Conservation (phyloP, 495 filamentous ascomycete species). For the Penicillium crystallinum region DNA sequence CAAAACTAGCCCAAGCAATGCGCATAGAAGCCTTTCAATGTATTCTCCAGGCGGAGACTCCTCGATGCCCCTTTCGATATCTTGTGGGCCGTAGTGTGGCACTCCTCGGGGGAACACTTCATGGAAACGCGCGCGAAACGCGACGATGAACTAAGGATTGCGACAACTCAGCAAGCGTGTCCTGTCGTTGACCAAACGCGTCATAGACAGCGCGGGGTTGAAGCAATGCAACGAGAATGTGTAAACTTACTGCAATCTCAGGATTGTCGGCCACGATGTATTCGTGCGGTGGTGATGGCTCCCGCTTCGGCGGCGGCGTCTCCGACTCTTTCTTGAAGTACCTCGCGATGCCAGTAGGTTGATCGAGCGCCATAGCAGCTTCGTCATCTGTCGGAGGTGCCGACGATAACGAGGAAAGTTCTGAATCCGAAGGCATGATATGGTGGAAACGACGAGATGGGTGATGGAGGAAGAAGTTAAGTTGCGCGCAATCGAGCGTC, state of each 20-base stretch:
- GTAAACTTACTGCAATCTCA: constrained; percentile 73
- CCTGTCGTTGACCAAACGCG: constrained; percentile 25
- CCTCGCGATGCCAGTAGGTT: constrained; percentile 41
- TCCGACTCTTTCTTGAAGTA: constrained; percentile 48
- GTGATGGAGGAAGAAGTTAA: constrained; percentile 23
- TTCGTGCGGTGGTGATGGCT: constrained; percentile 83
- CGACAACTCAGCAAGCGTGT: constrained; percentile 37
- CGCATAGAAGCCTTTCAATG: constrained; percentile 84
- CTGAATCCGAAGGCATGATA: constrained; percentile 53
- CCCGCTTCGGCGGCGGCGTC: constrained; percentile 67
- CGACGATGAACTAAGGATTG: constrained; percentile 80
- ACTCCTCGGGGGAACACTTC: constrained; percentile 83
- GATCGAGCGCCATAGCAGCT: constrained; percentile 36
- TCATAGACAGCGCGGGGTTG: constrained; percentile 18
- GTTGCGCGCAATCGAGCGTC: constrained; percentile 26
- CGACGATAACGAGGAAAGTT: constrained; percentile 55
- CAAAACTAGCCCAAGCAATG: constrained; percentile 76
- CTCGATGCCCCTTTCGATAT: constrained; percentile 80
- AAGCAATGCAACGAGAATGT: not conserved
- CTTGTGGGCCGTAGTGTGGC: constrained; percentile 86
- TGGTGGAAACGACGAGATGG: constrained; percentile 30
- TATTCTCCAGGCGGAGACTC: constrained; percentile 74
- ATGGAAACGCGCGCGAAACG: constrained; percentile 90
- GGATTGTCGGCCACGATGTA: constrained; percentile 82
- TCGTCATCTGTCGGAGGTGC: constrained; percentile 55